Evolutionary conservation across 805 yeast species (phyloP), one percentile per base, ranked within the genome.

Genomic region (Saturnispora hagleri): DNA sequence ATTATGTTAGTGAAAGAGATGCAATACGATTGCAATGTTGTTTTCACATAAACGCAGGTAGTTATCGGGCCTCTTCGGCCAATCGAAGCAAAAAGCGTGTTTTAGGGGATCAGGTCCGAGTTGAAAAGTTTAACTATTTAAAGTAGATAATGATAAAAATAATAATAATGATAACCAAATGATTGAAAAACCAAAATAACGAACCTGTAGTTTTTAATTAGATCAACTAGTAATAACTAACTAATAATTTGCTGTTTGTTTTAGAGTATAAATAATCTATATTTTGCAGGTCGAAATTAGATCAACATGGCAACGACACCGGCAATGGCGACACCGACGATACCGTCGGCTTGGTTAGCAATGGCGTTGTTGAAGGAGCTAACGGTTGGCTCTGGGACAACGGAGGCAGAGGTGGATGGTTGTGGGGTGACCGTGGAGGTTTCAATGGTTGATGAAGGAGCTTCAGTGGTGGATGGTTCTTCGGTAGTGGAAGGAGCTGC

Each of bases 261-360:
- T n/a, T 43, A 13, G 12, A 26, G 27, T 43, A 26, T 6, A 45
- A 41, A 7, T 10, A 8, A 13, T 18, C 42, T 10, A 36, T n/a
- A 34, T 15, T 18, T 10, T 17, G 27, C 38, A 27, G 13, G n/a
- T 13, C 28, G 28, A 26, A 4, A 31, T 55, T 53, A 58, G 22
- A 56, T 48, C 41, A 57, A 53, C 46, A 58, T 54, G 22, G 51
- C 52, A 38, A 60, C 56, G 18, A 57, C 55, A 12, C 58, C 46
- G 15, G 60, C 63, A 54, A 44, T 15, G 5, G 58, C 64, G 18
- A 61, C 66, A 51, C 63, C 69, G 22, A 60, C 51, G 12, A 52
- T 50, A 50, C 62, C 69, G 18, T 61, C 63, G 43, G 57, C 63
- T 51, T 62, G 59, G 18, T 62, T 55, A 40, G 58, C 61, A 38